Base-by-base conservation (phyloP, 2,329 filamentous ascomycete species). In the Colletotrichum salicis region DNA sequence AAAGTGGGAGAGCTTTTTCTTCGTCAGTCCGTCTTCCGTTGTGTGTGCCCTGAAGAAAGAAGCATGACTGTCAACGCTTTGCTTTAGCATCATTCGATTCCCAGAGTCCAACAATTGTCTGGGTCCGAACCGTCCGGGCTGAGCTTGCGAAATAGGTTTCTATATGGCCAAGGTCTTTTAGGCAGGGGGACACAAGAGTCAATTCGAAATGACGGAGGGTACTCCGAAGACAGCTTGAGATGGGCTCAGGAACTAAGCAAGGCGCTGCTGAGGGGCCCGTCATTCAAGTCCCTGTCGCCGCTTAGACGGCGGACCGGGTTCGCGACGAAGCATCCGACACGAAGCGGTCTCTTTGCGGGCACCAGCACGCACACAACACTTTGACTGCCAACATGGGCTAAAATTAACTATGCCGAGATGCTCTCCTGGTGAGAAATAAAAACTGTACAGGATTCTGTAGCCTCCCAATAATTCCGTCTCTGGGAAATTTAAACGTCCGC, bases 1-100 rank as follows among this genome's bases (percentile, higher is more conserved):
- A 69, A 69, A 69, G 66, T 74, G 70, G 72, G 70, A 73, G 66
- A 66, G 31, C 62, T 15, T 13, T 13, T 13, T 60, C 19, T 56
- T 65, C 51, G 57, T 24, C 19, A 31, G 24, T 64, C 61, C 48
- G 19, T 48, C 67, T 33, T 62, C 51, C 51, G 48, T 67, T 35
- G 7, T n/a, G 41, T 19, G 10, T 35, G 59, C 41, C 29, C 59
- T 31, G 5, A 24, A 35, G 27, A 27, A 33, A 3, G 59, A 52
- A 35, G 27, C 37, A 33, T 11, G 59, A 24, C 29, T 41, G 59
- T 29, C 59, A 31, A 31, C 29, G 29, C 10, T 10, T 4, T 33
- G 8, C 24, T 22, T 41, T 61, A 27, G 35, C 33, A 15, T 51
- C 57, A 45, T 61, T 58, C 64, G 57, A 41, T 15, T 35, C 31